Conservation (phyloP, 1,139 yeast genomes). For the Magnusiomyces sp. region DNA sequence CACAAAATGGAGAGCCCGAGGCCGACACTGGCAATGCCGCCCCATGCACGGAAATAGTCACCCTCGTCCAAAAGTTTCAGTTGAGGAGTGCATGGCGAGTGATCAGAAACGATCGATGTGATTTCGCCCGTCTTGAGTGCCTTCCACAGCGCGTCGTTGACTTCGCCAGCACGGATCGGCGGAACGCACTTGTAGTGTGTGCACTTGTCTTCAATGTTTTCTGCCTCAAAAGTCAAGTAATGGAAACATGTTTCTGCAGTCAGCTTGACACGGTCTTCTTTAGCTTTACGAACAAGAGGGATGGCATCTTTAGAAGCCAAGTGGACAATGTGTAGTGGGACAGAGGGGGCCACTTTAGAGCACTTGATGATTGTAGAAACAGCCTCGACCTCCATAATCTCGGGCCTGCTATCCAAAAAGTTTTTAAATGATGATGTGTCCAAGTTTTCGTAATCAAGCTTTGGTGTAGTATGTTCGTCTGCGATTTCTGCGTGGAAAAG, state of each 20-base stretch:
- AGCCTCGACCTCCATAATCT: conserved; percentile 77
- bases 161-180: conserved; percentile 71
- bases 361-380: conserved; percentile 61
- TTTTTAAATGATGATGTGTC: conserved; percentile 53
- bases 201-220: conserved; percentile 60
- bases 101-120: conserved; percentile 88
- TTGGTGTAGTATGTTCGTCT: conserved; percentile 3
- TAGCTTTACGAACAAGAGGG: conserved; percentile 60
- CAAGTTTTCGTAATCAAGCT: conserved; percentile 1
- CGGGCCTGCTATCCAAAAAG: conserved; percentile 81
- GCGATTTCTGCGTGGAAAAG: conserved; percentile 81
- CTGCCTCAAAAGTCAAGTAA: conserved; percentile 70
- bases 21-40: conserved; percentile 93
- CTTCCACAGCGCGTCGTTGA: conserved; percentile 65
- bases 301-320: conserved; percentile 77
- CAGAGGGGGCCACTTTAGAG: conserved; percentile 43
- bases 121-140: conserved; percentile 60
- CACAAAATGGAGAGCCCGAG: conserved; percentile 74
- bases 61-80: conserved; percentile 74
- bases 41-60: conserved; percentile 91
- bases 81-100: conserved; percentile 92
- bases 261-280: conserved; percentile 46
- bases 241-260: conserved; percentile 94
- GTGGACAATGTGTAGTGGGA: conserved; percentile 81
- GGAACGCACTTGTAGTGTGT: conserved; percentile 93